Evolutionary conservation across 495 filamentous ascomycete species (phyloP), one percentile per base, ranked within the genome.

Genomic region (Trichoderma asperelloides): DNA sequence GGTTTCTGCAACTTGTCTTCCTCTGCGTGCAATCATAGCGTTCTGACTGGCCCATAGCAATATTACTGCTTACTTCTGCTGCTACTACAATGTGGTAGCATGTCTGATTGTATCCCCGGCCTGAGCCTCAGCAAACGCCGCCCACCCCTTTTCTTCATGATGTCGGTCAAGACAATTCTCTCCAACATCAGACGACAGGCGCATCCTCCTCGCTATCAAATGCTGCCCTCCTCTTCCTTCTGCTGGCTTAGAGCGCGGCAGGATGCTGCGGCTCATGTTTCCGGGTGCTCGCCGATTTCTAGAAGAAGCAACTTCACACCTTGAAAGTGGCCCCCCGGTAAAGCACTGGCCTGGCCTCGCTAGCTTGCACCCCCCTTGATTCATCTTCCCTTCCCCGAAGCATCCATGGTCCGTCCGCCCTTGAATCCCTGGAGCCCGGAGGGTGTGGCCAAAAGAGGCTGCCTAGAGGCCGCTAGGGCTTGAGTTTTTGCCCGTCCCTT

Each of bases 401-500:
- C 55, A 28, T 28, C 21, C 55, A 60, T 60, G 11, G 25, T 9
- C 55, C 55, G 27, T 60, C 23, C 55, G 27, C 55, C 55, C 55
- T 60, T 60, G 47, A n/a, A 51, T 30, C 55, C 55, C 27, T 60
- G 55, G 12, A 28, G 55, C 55, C 33, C 55, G 55, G 55, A 60
- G 27, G 55, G 55, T 60, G 55, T 60, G 55, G 55, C 55, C 55
- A 27, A 60, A 60, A 60, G 27, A 30, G 25, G 55, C 55, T 60
- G 55, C 55, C 55, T 60, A 21, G 55, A 60, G 21, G 55, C 55
- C 25, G n/a, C 55, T 60, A 60, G 55, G 55, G 55, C 55, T 60
- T 60, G 55, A 47, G 23, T n/a, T 30, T 60, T 60, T 30, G 55
- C 55, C 55, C 55, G 55, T 60, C 55, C 55, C 55, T 60, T 60